These are phyloP conservation scores for Agapanthus africanus DNA, from an alignment of 106 monocot genomes.

Conservation along the genomic window DNA sequence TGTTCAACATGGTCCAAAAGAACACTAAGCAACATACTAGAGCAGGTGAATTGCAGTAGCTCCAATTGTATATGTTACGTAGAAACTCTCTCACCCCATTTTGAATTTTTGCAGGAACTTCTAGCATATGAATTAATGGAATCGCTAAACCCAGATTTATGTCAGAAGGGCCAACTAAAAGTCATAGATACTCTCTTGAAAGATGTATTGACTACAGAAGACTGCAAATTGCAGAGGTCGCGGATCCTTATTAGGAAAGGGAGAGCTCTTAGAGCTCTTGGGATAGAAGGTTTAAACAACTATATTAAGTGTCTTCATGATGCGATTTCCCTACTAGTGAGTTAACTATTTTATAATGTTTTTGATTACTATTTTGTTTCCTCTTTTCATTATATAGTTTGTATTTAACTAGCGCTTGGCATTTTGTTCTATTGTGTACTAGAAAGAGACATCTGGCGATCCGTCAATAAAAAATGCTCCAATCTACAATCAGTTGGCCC, in stretches of 20 bases:
- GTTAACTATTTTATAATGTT: constrained; percentile 10
- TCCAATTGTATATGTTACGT: not conserved
- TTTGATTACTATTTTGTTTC: constrained; percentile 5
- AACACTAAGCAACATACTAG: constrained; percentile 45
- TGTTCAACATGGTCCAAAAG: constrained; percentile 24
- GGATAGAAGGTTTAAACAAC: constrained; percentile 37
- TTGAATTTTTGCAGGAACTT: constrained; percentile 54
- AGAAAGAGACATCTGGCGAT: constrained; percentile 26
- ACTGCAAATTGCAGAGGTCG: constrained; percentile 45
- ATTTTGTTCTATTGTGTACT: constrained; percentile 10
- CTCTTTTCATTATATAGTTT: not conserved
- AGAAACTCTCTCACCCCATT: not conserved
- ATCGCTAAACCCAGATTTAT: constrained; percentile 28
- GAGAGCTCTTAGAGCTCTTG: constrained; percentile 41
- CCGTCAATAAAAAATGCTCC: constrained; percentile 18
- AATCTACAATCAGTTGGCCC: constrained; percentile 44
- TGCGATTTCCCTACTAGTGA: constrained; percentile 68
- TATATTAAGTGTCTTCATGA: constrained; percentile 59
- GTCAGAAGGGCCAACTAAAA: constrained; percentile 42
- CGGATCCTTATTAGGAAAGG: constrained; percentile 56
- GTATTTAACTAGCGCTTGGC: not conserved
- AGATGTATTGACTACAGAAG: constrained; percentile 41
- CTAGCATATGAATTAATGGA: constrained; percentile 48
- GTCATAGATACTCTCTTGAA: constrained; percentile 55
- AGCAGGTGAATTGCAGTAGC: constrained; percentile 48